Conservation (phyloP, 306 rosid genomes). For the Cucurbita pepo region DNA sequence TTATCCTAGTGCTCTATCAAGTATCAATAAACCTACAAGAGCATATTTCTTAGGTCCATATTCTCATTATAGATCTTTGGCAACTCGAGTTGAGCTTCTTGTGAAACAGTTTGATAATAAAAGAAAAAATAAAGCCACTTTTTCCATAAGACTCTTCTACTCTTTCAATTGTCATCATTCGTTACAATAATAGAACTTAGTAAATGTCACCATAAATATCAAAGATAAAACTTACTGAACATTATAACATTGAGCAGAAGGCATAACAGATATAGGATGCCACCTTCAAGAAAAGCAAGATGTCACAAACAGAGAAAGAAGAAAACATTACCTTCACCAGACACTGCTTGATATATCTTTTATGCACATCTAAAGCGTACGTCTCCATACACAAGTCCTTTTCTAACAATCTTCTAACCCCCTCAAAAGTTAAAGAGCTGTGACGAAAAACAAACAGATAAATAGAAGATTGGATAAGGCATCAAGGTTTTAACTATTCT, state of each 20-base stretch:
- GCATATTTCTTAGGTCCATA: background rate
- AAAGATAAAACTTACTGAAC: background rate
- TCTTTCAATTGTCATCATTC: background rate
- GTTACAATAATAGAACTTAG: background rate
- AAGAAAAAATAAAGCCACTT: background rate
- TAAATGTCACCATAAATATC: background rate
- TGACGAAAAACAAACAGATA: conserved; percentile 9
- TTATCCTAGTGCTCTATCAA: background rate
- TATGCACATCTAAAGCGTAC: conserved; percentile 63
- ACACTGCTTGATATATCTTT: conserved; percentile 65
- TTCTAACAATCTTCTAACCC: conserved; percentile 87
- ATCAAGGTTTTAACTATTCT: background rate
- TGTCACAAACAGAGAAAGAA: background rate
- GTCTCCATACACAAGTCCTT: conserved; percentile 57
- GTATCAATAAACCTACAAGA: background rate
- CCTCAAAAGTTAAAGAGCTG: conserved; percentile 88
- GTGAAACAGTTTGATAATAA: background rate
- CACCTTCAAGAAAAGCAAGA: conserved; percentile 1
- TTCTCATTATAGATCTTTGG: background rate
- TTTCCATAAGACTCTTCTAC: background rate
- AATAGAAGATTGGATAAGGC: background rate
- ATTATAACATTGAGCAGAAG: background rate
- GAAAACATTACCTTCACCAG: conserved; percentile 40
- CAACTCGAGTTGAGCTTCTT: background rate
- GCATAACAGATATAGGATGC: background rate